Evolutionary conservation across 73 alveolate species (phyloP), one percentile per base, ranked within the genome.

Genomic region (Paramecium primaurelia): DNA sequence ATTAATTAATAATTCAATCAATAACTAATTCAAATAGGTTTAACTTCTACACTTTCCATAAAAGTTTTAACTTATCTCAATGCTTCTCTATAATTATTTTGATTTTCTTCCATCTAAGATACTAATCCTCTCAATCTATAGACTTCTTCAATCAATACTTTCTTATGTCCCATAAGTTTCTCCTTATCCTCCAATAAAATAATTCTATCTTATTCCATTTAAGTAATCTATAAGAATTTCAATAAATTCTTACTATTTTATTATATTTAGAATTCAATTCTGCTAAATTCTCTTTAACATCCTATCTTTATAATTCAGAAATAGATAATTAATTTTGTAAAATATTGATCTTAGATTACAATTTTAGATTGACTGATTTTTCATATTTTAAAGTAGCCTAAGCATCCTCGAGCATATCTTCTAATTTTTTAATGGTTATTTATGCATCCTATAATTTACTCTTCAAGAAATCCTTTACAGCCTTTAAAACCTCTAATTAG

Each of bases 1-100:
- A n/a, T 54, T 54, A 54, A 54, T 54, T 54, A 54, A 54, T 54
- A n/a, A 4, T 54, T 54, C 34, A 18, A 18, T 54, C 2, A n/a
- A 54, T 54, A 54, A 18, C 69, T 18, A 7, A 8, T 22, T 64
- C 84, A 64, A 14, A 26, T 80, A 8, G 91, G 58, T 80, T 80
- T 80, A 8, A 80, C 12, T 80, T 80, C 91, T 6, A 80, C 91
- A 45, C 75, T 45, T 32, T 80, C 91, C 91, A 80, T 80, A 45
- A 80, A 80, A 20, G 22, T 45, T 47, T 49, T 80, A 8, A 80
- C 77, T 44, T 80, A 1, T 47, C 38, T 80, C 30, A 80, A 80
- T 4, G 77, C 91, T 49, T 80, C 91, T 36, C 25, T 80, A 47
- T 80, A 80, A 80, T 44, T 80, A 80, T 45, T 45, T 49, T 80